Percentiles rank a stretch among this genome's conserved stretches.
Conservation (phyloP, 2,329 filamentous ascomycete genomes). For the Cladosporium cucumerinum region DNA sequence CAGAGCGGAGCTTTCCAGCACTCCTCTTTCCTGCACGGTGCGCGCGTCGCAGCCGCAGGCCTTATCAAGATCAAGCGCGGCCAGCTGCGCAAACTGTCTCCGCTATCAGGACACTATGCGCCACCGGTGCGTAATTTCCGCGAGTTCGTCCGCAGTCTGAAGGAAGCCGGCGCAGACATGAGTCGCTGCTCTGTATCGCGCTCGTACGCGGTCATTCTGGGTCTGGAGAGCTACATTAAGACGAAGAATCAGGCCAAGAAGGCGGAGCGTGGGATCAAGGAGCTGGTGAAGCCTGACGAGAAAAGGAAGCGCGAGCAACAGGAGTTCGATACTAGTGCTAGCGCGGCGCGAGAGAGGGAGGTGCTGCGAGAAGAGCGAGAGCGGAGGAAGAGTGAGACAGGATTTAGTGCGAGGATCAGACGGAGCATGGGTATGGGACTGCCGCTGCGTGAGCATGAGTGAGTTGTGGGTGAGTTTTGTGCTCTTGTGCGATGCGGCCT, state of each 20-base stretch:
- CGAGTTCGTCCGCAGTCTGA: slow-evolving; percentile 71
- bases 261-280: slow-evolving; percentile 54
- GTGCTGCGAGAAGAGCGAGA: slow-evolving; percentile 41
- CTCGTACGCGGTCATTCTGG: slow-evolving; percentile 76
- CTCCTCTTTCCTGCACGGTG: slow-evolving; percentile 81
- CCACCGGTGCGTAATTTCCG: slow-evolving; percentile 80
- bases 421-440: not conserved
- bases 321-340: slow-evolving; percentile 56
- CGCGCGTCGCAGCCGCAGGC: slow-evolving; percentile 76
- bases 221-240: slow-evolving; percentile 74
- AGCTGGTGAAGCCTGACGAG: slow-evolving; percentile 60
- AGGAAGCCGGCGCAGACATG: slow-evolving; percentile 74
- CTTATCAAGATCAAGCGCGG: slow-evolving; percentile 82
- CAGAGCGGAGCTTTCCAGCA: slow-evolving; percentile 86
- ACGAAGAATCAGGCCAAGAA: slow-evolving; percentile 63
- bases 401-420: not conserved
- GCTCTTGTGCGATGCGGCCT: not conserved
- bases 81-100: slow-evolving; percentile 69
- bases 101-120: slow-evolving; percentile 71
- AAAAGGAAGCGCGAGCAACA: slow-evolving; percentile 46
- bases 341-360: slow-evolving; percentile 60
- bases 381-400: slow-evolving; percentile 20
- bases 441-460: not conserved
- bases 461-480: not conserved
- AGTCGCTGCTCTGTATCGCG: slow-evolving; percentile 73